phyloP scores from a whole-genome alignment of 345 rosid species.

The Syzygium jambos region DNA sequence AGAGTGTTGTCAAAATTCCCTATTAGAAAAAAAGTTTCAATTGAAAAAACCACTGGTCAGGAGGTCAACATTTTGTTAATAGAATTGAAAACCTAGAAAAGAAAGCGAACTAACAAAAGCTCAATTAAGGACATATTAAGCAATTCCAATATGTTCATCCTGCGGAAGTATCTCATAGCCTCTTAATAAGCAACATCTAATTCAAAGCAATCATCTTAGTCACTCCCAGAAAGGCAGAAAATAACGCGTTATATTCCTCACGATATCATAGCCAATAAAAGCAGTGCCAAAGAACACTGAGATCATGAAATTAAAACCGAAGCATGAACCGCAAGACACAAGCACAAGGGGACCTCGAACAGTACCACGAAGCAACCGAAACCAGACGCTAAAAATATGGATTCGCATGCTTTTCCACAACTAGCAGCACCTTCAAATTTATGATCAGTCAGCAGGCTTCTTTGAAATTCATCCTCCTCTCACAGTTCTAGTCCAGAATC shows the following conservation, averaged over 20 bases:
- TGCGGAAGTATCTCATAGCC: not conserved
- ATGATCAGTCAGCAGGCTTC: not conserved
- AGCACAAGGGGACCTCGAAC: not conserved
- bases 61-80: not conserved
- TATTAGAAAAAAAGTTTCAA: conserved; percentile 2
- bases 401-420: not conserved
- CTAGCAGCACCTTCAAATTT: not conserved
- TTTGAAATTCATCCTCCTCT: not conserved
- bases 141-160: not conserved
- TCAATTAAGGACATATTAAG: not conserved
- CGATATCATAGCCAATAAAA: not conserved
- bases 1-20: conserved; percentile 94
- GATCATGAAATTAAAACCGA: not conserved
- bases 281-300: not conserved
- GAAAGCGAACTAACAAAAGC: not conserved
- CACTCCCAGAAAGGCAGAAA: not conserved
- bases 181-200: not conserved
- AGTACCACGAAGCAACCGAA: not conserved
- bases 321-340: not conserved
- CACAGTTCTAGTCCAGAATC: not conserved
- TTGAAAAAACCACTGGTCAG: not conserved
- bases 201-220: not conserved
- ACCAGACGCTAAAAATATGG: not conserved
- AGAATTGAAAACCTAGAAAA: not conserved
- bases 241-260: not conserved